These are phyloP conservation scores for Cyclotella baltica DNA, from an alignment of 108 stramenopile species.

Conservation along the genomic window DNA sequence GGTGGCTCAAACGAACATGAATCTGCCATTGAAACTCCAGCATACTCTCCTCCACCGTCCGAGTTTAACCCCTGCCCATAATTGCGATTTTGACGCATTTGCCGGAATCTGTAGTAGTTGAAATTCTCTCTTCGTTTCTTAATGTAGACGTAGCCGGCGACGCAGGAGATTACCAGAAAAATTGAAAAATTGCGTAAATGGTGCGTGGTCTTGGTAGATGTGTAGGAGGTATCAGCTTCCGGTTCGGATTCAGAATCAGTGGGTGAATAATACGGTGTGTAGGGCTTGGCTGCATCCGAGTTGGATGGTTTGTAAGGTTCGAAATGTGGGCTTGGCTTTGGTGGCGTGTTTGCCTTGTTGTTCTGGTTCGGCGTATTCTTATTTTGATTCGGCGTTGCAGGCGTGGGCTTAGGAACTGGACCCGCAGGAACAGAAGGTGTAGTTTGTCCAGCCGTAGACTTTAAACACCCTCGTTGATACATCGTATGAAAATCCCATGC, in stretches of 20 bases:
- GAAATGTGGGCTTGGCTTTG: slow-evolving; percentile 29
- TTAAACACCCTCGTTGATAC: slow-evolving; percentile 72
- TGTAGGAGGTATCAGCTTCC: slow-evolving; percentile 49
- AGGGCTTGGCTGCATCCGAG: slow-evolving; percentile 40
- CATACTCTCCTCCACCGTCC: slow-evolving; percentile 67
- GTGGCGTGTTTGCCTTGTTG: slow-evolving; percentile 4
- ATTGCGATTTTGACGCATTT: slow-evolving; percentile 55
- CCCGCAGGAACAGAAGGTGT: slow-evolving; percentile 22
- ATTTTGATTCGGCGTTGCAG: too few species aligned
- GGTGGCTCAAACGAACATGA: slow-evolving; percentile 85
- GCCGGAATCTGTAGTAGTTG: slow-evolving; percentile 73
- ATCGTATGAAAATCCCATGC: slow-evolving; percentile 84
- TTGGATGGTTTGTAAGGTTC: slow-evolving; percentile 33
- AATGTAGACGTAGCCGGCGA: slow-evolving; percentile 59
- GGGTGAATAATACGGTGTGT: slow-evolving; percentile 49
- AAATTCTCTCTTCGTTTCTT: slow-evolving; percentile 70
- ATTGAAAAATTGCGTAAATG: slow-evolving; percentile 69
- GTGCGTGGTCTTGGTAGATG: slow-evolving; percentile 45
- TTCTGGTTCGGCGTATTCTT: too few species aligned
- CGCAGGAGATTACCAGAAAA: slow-evolving; percentile 53
- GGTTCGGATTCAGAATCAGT: slow-evolving; percentile 44
- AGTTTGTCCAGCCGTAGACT: slow-evolving; percentile 35
- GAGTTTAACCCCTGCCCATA: slow-evolving; percentile 40
- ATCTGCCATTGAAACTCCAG: slow-evolving; percentile 62
- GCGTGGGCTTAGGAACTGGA: slow-evolving; percentile 34